Conservation (phyloP, 2,329 filamentous ascomycete species). For the Microdochium bolleyi region DNA sequence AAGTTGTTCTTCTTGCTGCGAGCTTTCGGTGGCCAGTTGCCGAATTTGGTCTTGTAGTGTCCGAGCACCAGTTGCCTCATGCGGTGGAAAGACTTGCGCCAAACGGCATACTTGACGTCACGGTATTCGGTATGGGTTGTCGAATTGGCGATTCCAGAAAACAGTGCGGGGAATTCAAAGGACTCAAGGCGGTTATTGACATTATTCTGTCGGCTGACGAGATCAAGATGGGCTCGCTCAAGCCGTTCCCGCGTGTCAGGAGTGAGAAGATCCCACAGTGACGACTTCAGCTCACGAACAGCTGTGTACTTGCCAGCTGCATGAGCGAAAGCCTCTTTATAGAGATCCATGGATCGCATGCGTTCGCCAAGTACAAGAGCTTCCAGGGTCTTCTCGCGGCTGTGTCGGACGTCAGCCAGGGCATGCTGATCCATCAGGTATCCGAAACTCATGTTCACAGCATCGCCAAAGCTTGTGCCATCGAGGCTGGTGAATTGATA, state of each 20-base stretch:
- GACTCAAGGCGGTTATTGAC: conserved; percentile 69
- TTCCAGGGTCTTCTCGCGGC: conserved; percentile 83
- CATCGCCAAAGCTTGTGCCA: conserved; percentile 50
- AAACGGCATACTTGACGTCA: conserved; percentile 73
- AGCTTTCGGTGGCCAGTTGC: conserved; percentile 83
- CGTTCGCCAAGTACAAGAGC: conserved; percentile 82
- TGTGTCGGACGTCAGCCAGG: conserved; percentile 72
- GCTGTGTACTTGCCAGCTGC: conserved; percentile 80
- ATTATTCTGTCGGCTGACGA: conserved; percentile 63
- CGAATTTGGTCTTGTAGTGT: conserved; percentile 54
- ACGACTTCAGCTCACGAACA: conserved; percentile 57
- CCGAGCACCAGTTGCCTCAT: conserved; percentile 67
- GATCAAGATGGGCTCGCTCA: conserved; percentile 72
- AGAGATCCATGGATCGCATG: conserved; percentile 74
- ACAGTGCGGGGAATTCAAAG: conserved; percentile 87
- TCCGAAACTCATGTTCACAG: conserved; percentile 57
- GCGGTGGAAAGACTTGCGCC: conserved; percentile 66
- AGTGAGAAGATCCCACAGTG: conserved; percentile 64
- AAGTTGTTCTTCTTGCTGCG: conserved; percentile 88
- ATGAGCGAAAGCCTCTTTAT: conserved; percentile 88
- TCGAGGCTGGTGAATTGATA: conserved; percentile 51
- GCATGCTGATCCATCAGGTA: conserved; percentile 70
- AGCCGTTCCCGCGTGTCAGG: conserved; percentile 67
- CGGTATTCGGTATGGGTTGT: conserved; percentile 71
- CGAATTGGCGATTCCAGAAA: conserved; percentile 80